Evolutionary conservation across 768 basidiomycete species (phyloP).

Genomic region (Mycena galericulata): DNA sequence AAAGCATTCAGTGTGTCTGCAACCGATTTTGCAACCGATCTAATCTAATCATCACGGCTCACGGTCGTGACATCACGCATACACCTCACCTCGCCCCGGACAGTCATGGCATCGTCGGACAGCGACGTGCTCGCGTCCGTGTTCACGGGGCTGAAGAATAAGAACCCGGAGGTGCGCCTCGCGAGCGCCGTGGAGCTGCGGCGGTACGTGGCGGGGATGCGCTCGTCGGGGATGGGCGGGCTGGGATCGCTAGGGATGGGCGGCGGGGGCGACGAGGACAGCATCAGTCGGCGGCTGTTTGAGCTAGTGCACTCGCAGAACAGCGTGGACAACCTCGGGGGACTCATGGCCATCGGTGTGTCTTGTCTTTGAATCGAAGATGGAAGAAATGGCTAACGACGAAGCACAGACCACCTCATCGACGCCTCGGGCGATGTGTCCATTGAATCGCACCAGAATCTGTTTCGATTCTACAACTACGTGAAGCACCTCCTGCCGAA

Average conservation of each 20-base stretch:
- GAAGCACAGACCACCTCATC: slow-evolving; percentile 62
- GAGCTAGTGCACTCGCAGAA: slow-evolving; percentile 71
- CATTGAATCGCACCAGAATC: slow-evolving; percentile 65
- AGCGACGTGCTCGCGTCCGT: slow-evolving; percentile 58
- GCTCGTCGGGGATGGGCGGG: slow-evolving; percentile 21
- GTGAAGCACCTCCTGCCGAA: slow-evolving; percentile 77
- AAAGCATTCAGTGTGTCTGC: too few species aligned
- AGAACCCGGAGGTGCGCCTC: slow-evolving; percentile 60
- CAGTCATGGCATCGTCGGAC: neutral
- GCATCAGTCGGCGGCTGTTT: slow-evolving; percentile 67
- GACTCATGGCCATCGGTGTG: slow-evolving; percentile 74
- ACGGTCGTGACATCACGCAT: neutral
- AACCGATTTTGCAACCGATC: too few species aligned
- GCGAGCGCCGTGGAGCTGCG: slow-evolving; percentile 66
- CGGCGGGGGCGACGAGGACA: slow-evolving; percentile 68
- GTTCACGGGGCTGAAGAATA: slow-evolving; percentile 59
- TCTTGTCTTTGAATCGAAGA: neutral
- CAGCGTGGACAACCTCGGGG: slow-evolving; percentile 72
- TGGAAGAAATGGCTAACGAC: neutral
- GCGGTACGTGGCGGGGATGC: slow-evolving; percentile 54
- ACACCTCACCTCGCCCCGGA: neutral
- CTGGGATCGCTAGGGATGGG: slow-evolving; percentile 43
- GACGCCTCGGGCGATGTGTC: slow-evolving; percentile 67
- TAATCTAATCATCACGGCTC: too few species aligned
- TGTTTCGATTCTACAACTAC: slow-evolving; percentile 75